Percentiles rank a stretch among this genome's conserved stretches.
phyloP scores from a whole-genome alignment of 352 stramenopile species.

The Globisporangium cylindrosporum region DNA sequence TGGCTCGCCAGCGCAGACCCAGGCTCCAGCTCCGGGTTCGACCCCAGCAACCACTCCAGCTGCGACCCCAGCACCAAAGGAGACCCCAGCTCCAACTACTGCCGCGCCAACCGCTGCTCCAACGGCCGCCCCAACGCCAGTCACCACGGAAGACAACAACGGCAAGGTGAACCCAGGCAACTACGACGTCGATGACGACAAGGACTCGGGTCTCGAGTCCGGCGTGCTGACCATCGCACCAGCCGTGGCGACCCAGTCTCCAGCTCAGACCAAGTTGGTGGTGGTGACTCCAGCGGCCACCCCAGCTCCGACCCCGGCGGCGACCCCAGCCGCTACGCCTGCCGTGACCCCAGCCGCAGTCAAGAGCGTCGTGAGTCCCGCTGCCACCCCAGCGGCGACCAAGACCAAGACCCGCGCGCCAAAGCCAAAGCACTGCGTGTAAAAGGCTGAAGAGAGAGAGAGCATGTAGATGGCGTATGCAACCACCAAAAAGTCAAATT shows the following conservation, averaged over 20 bases:
- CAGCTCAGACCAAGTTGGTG: neutral
- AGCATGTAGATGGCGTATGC: neutral
- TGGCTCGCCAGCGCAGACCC: conserved; percentile 18
- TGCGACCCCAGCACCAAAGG: neutral
- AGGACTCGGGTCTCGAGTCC: conserved; percentile 10
- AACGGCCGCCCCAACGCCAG: conserved; percentile 14
- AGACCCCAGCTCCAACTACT: conserved; percentile 9
- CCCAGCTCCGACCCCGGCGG: neutral
- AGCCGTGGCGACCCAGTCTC: neutral
- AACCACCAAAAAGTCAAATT: neutral
- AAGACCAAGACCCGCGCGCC: conserved; percentile 16
- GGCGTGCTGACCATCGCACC: conserved; percentile 6
- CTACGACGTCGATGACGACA: conserved; percentile 15
- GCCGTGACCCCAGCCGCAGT: neutral
- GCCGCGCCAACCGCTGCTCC: conserved; percentile 8
- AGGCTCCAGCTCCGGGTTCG: conserved; percentile 1
- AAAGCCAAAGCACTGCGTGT: conserved; percentile 26
- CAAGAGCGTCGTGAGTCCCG: conserved; percentile 1
- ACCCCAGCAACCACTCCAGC: conserved; percentile 6
- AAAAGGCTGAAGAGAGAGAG: conserved; percentile 1
- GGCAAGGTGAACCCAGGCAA: conserved; percentile 18
- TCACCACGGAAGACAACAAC: conserved; percentile 5
- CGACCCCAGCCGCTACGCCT: conserved; percentile 5
- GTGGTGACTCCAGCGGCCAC: conserved; percentile 4
- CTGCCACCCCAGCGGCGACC: conserved; percentile 7